Conservation (phyloP, 306 rosid genomes). For the Ochetophila trinervis region DNA sequence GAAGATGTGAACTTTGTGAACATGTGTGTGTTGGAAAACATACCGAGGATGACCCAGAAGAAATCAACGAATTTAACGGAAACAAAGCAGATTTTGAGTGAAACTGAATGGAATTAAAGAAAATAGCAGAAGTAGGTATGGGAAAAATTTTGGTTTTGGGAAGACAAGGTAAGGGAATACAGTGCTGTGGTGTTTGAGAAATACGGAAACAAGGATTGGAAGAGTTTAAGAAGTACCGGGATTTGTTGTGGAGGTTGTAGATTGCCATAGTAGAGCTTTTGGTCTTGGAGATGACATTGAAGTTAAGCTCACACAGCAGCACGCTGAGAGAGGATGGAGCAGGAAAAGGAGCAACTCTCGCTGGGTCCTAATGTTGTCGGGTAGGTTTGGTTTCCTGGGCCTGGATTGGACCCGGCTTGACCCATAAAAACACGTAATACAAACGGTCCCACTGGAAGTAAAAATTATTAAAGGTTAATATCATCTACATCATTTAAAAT, state of each 20-base stretch:
- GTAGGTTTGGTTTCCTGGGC: too few relatives aligned
- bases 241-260: background rate
- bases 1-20: constrained; percentile 20
- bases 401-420: too few relatives aligned
- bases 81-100: constrained; percentile 13
- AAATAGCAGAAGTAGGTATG: background rate
- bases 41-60: constrained; percentile 25
- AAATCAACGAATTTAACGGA: constrained; percentile 17
- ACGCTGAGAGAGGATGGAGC: too few relatives aligned
- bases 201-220: constrained; percentile 17
- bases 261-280: constrained; percentile 5
- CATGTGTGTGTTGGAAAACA: constrained; percentile 12
- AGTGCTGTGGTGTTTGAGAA: background rate
- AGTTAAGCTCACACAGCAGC: background rate
- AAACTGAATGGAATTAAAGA: constrained; percentile 9
- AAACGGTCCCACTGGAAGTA: too few relatives aligned
- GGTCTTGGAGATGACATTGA: background rate
- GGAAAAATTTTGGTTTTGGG: constrained; percentile 4
- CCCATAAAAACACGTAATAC: too few relatives aligned
- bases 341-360: background rate
- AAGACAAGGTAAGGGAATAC: too few relatives aligned
- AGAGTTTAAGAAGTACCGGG: constrained; percentile 44
- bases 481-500: too few relatives aligned
- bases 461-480: too few relatives aligned
- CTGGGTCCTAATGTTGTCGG: too few relatives aligned